These are phyloP conservation scores for Microsporum audouinii DNA, from an alignment of 2,329 filamentous ascomycete genomes.

Conservation along the genomic window DNA sequence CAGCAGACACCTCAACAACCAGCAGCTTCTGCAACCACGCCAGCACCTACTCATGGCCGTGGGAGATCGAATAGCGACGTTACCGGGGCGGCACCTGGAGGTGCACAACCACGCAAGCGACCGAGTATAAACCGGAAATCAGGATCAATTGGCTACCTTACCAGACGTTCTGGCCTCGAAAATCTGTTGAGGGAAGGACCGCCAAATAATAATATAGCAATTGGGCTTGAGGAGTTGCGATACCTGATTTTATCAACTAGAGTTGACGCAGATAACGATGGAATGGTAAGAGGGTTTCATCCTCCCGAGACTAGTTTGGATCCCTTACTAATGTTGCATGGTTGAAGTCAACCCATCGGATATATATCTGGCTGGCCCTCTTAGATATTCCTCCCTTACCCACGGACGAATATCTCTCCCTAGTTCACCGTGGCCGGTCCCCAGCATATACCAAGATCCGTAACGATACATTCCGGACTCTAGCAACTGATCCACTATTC, in stretches of 20 bases:
- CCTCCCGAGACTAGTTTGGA: neutral
- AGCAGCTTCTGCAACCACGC: slow-evolving; percentile 18
- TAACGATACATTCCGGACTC: slow-evolving; percentile 93
- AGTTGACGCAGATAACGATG: slow-evolving; percentile 42
- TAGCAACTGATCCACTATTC: slow-evolving; percentile 95
- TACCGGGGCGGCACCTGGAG: slow-evolving; percentile 17
- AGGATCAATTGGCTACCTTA: slow-evolving; percentile 29
- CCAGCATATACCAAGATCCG: slow-evolving; percentile 95
- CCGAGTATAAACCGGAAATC: slow-evolving; percentile 33
- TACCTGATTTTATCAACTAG: slow-evolving; percentile 40
- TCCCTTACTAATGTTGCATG: slow-evolving; percentile 6
- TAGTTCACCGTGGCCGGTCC: slow-evolving; percentile 86
- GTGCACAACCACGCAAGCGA: slow-evolving; percentile 15
- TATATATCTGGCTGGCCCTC: slow-evolving; percentile 92
- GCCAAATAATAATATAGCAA: slow-evolving; percentile 49
- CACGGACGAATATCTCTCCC: slow-evolving; percentile 77
- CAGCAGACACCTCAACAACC: slow-evolving; percentile 13
- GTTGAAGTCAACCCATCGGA: slow-evolving; percentile 40
- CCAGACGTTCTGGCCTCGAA: slow-evolving; percentile 50
- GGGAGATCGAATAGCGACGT: slow-evolving; percentile 65
- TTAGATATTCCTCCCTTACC: slow-evolving; percentile 75
- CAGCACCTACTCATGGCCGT: slow-evolving; percentile 33
- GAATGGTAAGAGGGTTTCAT: slow-evolving; percentile 35
- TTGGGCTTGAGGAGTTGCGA: slow-evolving; percentile 36
- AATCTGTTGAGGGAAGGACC: slow-evolving; percentile 70